Base-by-base conservation (phyloP, 2,329 filamentous ascomycete species). In the Trichoderma pleuroti region DNA sequence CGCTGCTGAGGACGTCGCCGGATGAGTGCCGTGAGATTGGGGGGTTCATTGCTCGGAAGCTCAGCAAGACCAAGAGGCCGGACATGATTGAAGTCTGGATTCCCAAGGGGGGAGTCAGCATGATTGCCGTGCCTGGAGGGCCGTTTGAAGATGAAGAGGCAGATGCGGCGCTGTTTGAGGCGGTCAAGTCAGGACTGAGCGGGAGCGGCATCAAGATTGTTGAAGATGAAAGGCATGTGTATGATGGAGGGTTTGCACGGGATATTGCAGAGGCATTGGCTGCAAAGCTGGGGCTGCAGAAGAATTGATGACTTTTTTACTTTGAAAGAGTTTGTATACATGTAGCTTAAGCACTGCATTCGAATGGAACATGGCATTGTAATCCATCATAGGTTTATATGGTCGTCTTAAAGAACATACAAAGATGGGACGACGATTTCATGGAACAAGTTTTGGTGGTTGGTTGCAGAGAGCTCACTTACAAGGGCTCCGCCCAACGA, bases 1-100 rank as follows among this genome's bases (percentile, higher is more conserved):
- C 91, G 0, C 75, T 93, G 36, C 88, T 93, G 84, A 81, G 91
- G 26, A 90, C 90, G 0, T 88, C 83, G 0, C 75, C 78, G n/a
- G 82, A 86, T 2, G 90, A 93, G 75, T 87, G 86, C 72, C 74
- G 70, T 28, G 76, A 81, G 56, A 83, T 92, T n/a, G 90, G 86
- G 1, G 74, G 76, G 1, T 87, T 87, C 64, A 86, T 92, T 54
- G 85, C 83, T 1, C 75, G 77, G 12, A 90, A 89, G 76, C 78
- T 92, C 46, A 82, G 74, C 46, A 75, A 75, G 0, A 80, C 82
- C 0, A 79, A 72, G n/a, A 74, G 80, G 18, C 81, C 82, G 11
- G 76, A 80, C 0, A 76, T 81, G 67, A 81, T 88, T 1, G 81
- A 88, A 73, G 83, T 93, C 0, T 85, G 90, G 79, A 76, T 92